Evolutionary conservation across 768 basidiomycete species (phyloP).

Genomic region (Rhizopogon roseolus): DNA sequence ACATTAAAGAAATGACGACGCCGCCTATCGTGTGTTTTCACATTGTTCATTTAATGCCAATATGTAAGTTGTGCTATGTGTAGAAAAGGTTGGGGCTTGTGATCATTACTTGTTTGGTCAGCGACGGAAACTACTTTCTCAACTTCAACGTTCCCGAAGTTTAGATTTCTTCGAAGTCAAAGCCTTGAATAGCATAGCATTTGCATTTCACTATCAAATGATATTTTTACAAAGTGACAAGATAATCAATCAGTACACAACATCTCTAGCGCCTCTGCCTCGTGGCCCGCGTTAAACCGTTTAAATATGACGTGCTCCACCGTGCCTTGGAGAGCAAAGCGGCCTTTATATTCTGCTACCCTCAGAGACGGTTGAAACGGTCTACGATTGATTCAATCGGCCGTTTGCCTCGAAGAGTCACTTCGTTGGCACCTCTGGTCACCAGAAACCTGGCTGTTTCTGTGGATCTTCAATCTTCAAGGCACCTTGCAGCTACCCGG

Average conservation of each 20-base stretch:
- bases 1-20: background rate
- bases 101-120: background rate
- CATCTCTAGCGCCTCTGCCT: background rate
- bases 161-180: too few species aligned
- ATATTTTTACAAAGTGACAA: background rate
- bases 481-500: background rate
- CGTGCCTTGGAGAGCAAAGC: slow-evolving; percentile 1
- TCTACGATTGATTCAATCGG: background rate
- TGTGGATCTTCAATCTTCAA: background rate
- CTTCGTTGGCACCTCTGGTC: background rate
- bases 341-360: background rate
- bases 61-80: background rate
- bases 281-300: background rate
- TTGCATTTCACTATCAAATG: too few species aligned
- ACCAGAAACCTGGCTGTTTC: background rate
- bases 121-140: too few species aligned
- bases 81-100: background rate
- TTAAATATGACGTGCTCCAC: slow-evolving; percentile 5
- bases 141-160: too few species aligned
- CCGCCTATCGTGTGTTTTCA: background rate
- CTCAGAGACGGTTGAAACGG: background rate
- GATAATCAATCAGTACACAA: background rate
- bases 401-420: background rate
- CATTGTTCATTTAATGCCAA: background rate
- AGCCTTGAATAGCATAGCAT: too few species aligned